Conservation (phyloP, 2,329 filamentous ascomycete genomes). For the Talaromyces sp. region DNA sequence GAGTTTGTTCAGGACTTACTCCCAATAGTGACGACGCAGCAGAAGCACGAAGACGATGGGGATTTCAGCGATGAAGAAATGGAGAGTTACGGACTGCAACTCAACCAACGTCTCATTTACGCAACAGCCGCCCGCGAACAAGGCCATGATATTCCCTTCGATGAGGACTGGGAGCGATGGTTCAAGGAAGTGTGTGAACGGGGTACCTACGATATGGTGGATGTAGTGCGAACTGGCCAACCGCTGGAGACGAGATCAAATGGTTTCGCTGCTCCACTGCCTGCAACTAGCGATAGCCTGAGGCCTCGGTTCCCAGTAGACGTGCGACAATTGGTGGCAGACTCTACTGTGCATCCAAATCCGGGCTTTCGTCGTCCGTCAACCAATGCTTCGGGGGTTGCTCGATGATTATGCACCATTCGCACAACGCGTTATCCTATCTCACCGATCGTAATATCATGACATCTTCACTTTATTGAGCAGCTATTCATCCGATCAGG, state of each 20-base stretch:
- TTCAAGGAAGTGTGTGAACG: constrained; percentile 53
- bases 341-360: not conserved
- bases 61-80: constrained; percentile 42
- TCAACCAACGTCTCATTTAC: constrained; percentile 50
- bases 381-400: constrained; percentile 5
- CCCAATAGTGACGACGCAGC: constrained; percentile 13
- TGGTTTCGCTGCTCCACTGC: constrained; percentile 19
- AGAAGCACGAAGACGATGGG: constrained; percentile 24
- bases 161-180: constrained; percentile 53
- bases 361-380: constrained; percentile 1
- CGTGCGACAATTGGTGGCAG: constrained; percentile 1
- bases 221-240: constrained; percentile 35
- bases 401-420: constrained; percentile 3
- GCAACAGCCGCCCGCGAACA: constrained; percentile 50
- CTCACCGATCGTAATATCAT: not conserved
- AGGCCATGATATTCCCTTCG: constrained; percentile 41
- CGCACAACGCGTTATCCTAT: not conserved
- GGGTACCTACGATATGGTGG: constrained; percentile 40
- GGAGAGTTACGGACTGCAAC: constrained; percentile 48
- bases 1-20: constrained; percentile 17
- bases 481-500: not conserved
- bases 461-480: not conserved
- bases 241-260: constrained; percentile 30
- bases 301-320: too few relatives aligned
- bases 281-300: constrained; percentile 13